Evolutionary conservation across 257 asterid genomes (phyloP).

Genomic region (Paulownia fortunei): DNA sequence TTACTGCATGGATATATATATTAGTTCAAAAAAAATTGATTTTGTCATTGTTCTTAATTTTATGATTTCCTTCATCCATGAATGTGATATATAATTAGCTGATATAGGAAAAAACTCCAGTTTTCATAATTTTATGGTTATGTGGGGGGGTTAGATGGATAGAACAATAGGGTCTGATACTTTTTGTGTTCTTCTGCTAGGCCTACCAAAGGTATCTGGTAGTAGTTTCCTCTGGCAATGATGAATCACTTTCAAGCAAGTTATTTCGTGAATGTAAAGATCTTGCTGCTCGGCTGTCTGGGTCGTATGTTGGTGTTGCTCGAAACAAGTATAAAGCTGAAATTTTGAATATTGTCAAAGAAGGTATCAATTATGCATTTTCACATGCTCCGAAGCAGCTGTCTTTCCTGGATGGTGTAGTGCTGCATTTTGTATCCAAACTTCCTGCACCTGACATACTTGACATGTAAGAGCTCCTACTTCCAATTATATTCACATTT

Average conservation of each 20-base stretch:
- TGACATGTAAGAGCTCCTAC: constrained; percentile 70
- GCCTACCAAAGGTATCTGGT: constrained; percentile 66
- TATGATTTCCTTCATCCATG: not conserved
- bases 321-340: constrained; percentile 79
- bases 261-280: constrained; percentile 78
- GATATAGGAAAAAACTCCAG: not conserved
- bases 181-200: constrained; percentile 46
- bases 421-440: constrained; percentile 83
- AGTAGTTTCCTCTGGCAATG: constrained; percentile 54
- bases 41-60: not conserved
- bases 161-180: constrained; percentile 2
- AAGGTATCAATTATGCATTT: constrained; percentile 84
- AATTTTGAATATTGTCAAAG: constrained; percentile 69
- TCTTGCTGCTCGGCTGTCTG: constrained; percentile 88
- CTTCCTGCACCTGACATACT: constrained; percentile 82
- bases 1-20: constrained; percentile 3
- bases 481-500: constrained; percentile 15
- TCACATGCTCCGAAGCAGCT: constrained; percentile 80
- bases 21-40: not conserved
- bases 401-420: constrained; percentile 80
- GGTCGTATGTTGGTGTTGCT: constrained; percentile 75
- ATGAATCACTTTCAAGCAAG: constrained; percentile 58
- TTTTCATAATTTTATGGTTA: not conserved
- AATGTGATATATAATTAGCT: not conserved
- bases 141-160: not conserved